Evolutionary conservation across 106 monocot species (phyloP).

Genomic region (Acorus calamus): DNA sequence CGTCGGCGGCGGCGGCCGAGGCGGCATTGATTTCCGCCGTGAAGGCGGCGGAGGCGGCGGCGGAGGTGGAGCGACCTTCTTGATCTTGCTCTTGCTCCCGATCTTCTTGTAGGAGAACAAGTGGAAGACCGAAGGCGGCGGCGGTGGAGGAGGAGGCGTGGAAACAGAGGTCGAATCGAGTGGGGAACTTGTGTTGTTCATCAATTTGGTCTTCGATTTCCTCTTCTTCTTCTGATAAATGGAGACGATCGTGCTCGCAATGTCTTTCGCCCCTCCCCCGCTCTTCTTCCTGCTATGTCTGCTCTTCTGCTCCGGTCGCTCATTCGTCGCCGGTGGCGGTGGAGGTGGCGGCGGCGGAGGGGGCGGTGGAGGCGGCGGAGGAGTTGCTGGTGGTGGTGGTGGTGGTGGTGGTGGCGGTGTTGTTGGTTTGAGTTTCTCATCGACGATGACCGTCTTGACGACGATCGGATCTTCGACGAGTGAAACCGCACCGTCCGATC

Average conservation of each 20-base stretch:
- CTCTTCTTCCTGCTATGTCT: slow-evolving; percentile 26
- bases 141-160: slow-evolving; percentile 12
- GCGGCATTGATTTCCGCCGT: neutral
- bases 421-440: neutral
- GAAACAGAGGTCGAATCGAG: neutral
- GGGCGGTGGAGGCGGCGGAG: neutral
- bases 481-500: neutral
- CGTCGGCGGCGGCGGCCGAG: neutral
- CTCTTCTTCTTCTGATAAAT: slow-evolving; percentile 67
- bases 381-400: neutral
- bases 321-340: slow-evolving; percentile 21
- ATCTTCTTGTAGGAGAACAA: slow-evolving; percentile 43
- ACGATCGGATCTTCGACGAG: too few species aligned
- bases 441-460: too few species aligned
- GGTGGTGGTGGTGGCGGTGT: too few species aligned
- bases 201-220: slow-evolving; percentile 13
- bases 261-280: slow-evolving; percentile 48
- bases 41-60: slow-evolving; percentile 1
- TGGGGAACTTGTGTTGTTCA: slow-evolving; percentile 19
- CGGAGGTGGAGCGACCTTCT: slow-evolving; percentile 14
- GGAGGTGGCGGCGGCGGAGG: slow-evolving; percentile 20
- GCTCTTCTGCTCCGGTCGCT: slow-evolving; percentile 4
- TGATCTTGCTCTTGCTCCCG: slow-evolving; percentile 42
- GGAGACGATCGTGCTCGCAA: slow-evolving; percentile 33
- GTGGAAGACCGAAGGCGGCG: slow-evolving; percentile 28